Conservation (phyloP, 345 rosid genomes). For the Populus simonii region DNA sequence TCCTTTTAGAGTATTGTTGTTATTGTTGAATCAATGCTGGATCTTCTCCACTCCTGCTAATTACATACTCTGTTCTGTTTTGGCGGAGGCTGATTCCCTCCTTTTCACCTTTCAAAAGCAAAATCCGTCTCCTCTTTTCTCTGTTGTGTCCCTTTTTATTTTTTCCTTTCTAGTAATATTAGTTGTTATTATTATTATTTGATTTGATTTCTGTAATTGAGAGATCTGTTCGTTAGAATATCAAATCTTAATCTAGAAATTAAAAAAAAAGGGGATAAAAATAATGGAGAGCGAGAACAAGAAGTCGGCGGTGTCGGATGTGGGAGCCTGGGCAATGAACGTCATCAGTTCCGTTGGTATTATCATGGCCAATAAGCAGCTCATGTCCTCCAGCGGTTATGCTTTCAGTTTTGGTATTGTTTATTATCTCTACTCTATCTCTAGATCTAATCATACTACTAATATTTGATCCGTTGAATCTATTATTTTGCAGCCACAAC, state of each 20-base stretch:
- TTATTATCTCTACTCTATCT: background rate
- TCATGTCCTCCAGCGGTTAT: constrained; percentile 76
- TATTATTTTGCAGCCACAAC: constrained; percentile 58
- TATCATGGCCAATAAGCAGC: constrained; percentile 97
- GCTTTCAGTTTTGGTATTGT: constrained; percentile 73
- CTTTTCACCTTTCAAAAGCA: background rate
- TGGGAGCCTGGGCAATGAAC: constrained; percentile 96
- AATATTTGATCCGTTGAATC: background rate
- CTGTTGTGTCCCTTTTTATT: background rate
- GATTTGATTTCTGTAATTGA: too few relatives aligned
- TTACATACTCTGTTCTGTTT: background rate
- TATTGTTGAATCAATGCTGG: background rate
- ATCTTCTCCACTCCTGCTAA: background rate
- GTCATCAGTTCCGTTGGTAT: constrained; percentile 88
- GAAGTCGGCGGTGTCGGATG: constrained; percentile 66
- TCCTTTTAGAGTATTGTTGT: background rate
- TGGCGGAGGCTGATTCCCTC: background rate
- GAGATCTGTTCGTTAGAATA: background rate
- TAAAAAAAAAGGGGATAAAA: background rate
- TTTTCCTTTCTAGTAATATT: background rate
- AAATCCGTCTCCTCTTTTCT: background rate
- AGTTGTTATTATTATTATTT: too few relatives aligned
- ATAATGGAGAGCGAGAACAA: constrained; percentile 59
- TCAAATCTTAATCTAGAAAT: background rate
- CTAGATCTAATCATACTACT: background rate